Conservation (phyloP, 371 early-diverging fungal species). For the Mucor mucedo region DNA sequence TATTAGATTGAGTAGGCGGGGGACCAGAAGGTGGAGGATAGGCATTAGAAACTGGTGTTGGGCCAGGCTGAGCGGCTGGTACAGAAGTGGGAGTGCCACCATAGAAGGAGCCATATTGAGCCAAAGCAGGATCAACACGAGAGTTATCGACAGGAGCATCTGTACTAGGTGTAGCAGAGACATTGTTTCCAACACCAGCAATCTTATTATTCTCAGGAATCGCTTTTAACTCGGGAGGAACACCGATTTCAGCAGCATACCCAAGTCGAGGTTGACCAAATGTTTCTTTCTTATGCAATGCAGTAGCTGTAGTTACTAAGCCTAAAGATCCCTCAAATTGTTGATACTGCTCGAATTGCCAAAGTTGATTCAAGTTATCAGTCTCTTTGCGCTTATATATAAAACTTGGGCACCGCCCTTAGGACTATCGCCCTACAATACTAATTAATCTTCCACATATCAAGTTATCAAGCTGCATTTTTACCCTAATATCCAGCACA, state of each 20-base stretch:
- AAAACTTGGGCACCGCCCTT: constrained; percentile 54
- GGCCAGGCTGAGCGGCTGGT: constrained; percentile 24
- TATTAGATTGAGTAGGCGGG: neutral
- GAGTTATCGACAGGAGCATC: constrained; percentile 12
- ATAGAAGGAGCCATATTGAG: constrained; percentile 35
- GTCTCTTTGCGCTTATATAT: constrained; percentile 47
- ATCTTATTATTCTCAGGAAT: constrained; percentile 49
- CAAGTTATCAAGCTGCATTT: neutral
- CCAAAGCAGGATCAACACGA: constrained; percentile 23
- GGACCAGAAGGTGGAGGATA: constrained; percentile 22
- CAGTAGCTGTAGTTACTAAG: constrained; percentile 36
- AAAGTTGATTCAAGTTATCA: constrained; percentile 52
- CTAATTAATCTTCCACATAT: neutral
- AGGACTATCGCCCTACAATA: constrained; percentile 41
- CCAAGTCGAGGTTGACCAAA: constrained; percentile 53
- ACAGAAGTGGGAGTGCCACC: constrained; percentile 17
- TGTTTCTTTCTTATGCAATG: constrained; percentile 47
- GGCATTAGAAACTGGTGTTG: constrained; percentile 1
- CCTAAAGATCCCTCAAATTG: constrained; percentile 43
- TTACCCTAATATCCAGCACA: constrained; percentile 56
- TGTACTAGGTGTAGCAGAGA: constrained; percentile 19
- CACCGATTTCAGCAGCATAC: constrained; percentile 52
- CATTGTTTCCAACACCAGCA: constrained; percentile 43
- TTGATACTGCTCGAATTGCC: constrained; percentile 53
- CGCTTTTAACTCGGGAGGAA: constrained; percentile 44